These are phyloP conservation scores for Zanthoxylum bungeanum DNA, from an alignment of 345 rosid species.

Conservation along the genomic window DNA sequence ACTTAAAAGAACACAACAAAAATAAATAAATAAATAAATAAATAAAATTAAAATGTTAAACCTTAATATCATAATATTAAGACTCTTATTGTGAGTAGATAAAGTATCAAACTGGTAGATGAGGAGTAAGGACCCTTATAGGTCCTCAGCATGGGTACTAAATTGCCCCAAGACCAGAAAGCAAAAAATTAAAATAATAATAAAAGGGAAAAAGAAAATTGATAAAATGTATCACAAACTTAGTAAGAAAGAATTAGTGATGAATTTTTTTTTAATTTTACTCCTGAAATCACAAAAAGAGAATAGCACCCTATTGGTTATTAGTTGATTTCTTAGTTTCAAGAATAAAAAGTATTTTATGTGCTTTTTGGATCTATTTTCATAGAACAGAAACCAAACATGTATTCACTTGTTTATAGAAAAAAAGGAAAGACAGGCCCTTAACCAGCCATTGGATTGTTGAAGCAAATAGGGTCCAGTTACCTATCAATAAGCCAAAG, in stretches of 20 bases:
- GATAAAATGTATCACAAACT: neutral
- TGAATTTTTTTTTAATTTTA: neutral
- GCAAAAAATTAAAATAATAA: neutral
- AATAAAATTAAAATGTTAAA: neutral
- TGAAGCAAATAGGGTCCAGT: neutral
- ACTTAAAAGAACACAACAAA: neutral
- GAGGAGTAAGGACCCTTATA: neutral
- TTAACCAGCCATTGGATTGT: neutral
- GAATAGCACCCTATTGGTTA: neutral
- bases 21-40: neutral
- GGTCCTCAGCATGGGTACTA: neutral
- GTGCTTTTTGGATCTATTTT: neutral
- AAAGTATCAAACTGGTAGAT: neutral
- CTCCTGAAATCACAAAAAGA: neutral
- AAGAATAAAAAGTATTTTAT: neutral
- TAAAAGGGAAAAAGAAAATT: neutral
- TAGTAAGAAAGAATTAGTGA: neutral
- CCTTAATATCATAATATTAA: neutral
- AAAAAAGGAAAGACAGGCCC: neutral
- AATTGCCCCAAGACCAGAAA: neutral
- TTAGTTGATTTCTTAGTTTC: neutral
- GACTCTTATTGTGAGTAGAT: neutral
- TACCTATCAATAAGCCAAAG: constrained; percentile 99
- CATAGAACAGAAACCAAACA: neutral
- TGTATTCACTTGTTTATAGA: neutral